These are phyloP conservation scores for Cephaloascus albidus DNA, from an alignment of 805 yeast genomes.

Conservation along the genomic window DNA sequence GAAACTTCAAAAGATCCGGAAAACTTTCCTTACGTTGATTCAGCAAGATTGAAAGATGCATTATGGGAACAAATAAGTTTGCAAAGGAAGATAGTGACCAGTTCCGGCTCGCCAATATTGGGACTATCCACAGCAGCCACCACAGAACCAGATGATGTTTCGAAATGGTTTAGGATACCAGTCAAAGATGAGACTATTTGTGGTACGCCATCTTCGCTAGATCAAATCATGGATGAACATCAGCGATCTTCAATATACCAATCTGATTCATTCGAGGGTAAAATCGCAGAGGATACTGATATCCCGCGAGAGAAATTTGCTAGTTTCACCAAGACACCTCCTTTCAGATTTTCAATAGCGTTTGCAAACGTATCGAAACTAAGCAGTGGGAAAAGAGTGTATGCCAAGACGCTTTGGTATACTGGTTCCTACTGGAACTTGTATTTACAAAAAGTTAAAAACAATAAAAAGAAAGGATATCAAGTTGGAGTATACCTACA, in stretches of 20 bases:
- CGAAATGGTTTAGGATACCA: conserved; percentile 31
- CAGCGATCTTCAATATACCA: conserved; percentile 4
- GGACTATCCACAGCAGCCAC: conserved; percentile 8
- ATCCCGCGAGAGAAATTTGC: background rate
- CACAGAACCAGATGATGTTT: conserved; percentile 9
- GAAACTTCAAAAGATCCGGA: conserved; percentile 25
- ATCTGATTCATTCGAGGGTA: background rate
- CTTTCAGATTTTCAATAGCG: conserved; percentile 44
- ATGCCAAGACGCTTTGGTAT: conserved; percentile 45
- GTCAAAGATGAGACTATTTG: conserved; percentile 36
- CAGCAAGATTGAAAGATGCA: conserved; percentile 31
- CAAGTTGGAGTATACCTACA: conserved; percentile 52
- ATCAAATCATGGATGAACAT: conserved; percentile 13
- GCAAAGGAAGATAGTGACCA: conserved; percentile 26
- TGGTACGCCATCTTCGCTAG: conserved; percentile 30
- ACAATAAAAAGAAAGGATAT: conserved; percentile 26
- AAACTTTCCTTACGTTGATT: conserved; percentile 27
- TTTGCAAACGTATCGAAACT: conserved; percentile 38
- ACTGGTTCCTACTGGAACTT: conserved; percentile 57
- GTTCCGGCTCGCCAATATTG: conserved; percentile 13
- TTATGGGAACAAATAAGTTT: conserved; percentile 39
- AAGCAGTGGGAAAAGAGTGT: conserved; percentile 34
- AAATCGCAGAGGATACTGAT: background rate
- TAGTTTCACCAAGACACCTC: conserved; percentile 25
- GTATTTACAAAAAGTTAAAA: conserved; percentile 37